Evolutionary conservation across 2,329 filamentous ascomycete species (phyloP), one percentile per base, ranked within the genome.

Genomic region (Aspergillus piperis): DNA sequence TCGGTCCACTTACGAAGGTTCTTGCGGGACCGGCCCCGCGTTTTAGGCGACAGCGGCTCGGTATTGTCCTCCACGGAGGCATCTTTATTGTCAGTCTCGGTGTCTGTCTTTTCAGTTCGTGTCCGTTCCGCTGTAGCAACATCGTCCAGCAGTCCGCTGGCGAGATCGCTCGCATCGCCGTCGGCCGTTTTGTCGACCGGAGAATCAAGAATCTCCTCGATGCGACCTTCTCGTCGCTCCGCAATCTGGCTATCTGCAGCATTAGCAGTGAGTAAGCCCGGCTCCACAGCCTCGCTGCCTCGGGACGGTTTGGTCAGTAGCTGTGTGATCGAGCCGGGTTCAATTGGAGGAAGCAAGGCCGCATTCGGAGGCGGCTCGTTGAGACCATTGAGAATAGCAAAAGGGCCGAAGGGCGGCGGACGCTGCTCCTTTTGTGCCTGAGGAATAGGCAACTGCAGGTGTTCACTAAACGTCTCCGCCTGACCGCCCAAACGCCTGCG

Each of bases 301-400:
- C 68, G 68, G 7, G 72, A 71, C 7, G 75, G 74, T 41, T 74
- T 74, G 4, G 70, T 75, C 41, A 78, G 61, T 52, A 78, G 73
- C 32, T 73, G 71, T 3, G 73, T 69, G 27, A 77, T 73, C 11
- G 73, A 73, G 27, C 82, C 81, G 30, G 82, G 78, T 64, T 83
- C 84, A 57, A 88, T 88, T 3, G 84, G 84, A 5, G 86, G 86
- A 51, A 88, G 82, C 6, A 88, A 73, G 11, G 83, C 81, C 49
- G 84, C 84, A 70, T 87, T 83, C 8, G 85, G 85, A 13, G 86
- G 86, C 2, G 86, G 86, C 63, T 88, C 85, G 72, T 88, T 85
- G 47, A 88, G 72, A 7, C 85, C 85, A 67, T 86, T 86, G 10
- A 88, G 72, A 61, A 81, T 80, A 48, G 80, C 77, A 64, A 81